Percentiles rank a stretch among this genome's conserved stretches.
phyloP scores from a whole-genome alignment of 2,329 filamentous ascomycete species.

The Venturia carpophila region DNA sequence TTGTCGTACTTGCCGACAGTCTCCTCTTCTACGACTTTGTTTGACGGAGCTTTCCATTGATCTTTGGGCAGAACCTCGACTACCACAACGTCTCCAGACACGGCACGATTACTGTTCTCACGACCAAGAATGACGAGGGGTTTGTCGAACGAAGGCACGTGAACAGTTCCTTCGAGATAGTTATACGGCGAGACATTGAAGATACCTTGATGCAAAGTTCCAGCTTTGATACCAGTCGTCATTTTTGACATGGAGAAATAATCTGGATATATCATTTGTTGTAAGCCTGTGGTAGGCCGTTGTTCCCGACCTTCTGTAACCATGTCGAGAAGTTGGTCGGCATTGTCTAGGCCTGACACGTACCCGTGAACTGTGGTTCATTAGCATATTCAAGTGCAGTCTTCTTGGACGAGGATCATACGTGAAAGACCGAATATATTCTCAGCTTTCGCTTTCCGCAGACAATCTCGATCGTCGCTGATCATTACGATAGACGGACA shows the following conservation, averaged over 20 bases:
- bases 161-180: slow-evolving; percentile 88
- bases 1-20: slow-evolving; percentile 88
- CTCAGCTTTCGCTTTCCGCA: slow-evolving; percentile 72
- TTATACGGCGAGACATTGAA: slow-evolving; percentile 98
- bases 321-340: slow-evolving; percentile 84
- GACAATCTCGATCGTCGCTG: slow-evolving; percentile 82
- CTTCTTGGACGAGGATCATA: slow-evolving; percentile 22
- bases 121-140: slow-evolving; percentile 79
- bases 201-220: slow-evolving; percentile 83
- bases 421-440: slow-evolving; percentile 58
- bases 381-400: not conserved
- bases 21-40: slow-evolving; percentile 93
- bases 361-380: slow-evolving; percentile 54
- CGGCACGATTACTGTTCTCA: slow-evolving; percentile 90
- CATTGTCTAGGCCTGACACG: slow-evolving; percentile 74
- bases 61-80: slow-evolving; percentile 88
- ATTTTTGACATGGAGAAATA: slow-evolving; percentile 84
- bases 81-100: slow-evolving; percentile 87
- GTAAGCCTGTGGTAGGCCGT: slow-evolving; percentile 55
- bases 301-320: slow-evolving; percentile 71
- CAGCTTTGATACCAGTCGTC: slow-evolving; percentile 86
- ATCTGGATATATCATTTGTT: slow-evolving; percentile 70
- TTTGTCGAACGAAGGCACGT: slow-evolving; percentile 84
- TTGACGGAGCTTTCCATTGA: slow-evolving; percentile 94
- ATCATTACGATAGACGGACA: slow-evolving; percentile 82